Percentiles rank a stretch among this genome's conserved stretches.
phyloP scores from a whole-genome alignment of 495 filamentous ascomycete genomes.

The Penicillium mononematosum region DNA sequence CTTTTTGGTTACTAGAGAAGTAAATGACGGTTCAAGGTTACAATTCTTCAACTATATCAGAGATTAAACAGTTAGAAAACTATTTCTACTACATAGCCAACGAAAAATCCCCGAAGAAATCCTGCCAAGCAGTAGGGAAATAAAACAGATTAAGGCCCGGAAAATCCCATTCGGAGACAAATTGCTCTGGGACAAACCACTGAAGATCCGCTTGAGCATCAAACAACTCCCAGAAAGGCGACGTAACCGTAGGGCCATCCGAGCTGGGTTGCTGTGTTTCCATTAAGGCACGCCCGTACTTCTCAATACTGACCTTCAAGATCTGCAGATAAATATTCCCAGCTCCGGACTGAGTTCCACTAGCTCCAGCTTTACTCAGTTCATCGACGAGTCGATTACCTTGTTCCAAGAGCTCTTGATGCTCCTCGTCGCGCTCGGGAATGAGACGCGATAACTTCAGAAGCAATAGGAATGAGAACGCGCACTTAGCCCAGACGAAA shows the following conservation, averaged over 20 bases:
- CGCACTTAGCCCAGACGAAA: slow-evolving; percentile 57
- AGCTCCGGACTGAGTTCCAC: slow-evolving; percentile 25
- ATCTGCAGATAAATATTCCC: slow-evolving; percentile 47
- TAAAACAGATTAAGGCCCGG: slow-evolving; percentile 52
- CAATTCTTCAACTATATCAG: slow-evolving; percentile 4
- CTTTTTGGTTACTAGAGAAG: slow-evolving; percentile 16
- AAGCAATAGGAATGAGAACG: slow-evolving; percentile 52
- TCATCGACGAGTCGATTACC: slow-evolving; percentile 45
- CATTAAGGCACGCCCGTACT: slow-evolving; percentile 43
- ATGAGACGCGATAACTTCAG: slow-evolving; percentile 51
- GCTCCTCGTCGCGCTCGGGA: slow-evolving; percentile 40
- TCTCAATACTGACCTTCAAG: slow-evolving; percentile 46
- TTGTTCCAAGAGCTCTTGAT: slow-evolving; percentile 42
- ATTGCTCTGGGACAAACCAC: slow-evolving; percentile 52
- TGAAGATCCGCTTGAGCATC: slow-evolving; percentile 51
- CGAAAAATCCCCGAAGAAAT: slow-evolving; percentile 45
- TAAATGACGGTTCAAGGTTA: slow-evolving; percentile 13
- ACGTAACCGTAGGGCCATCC: slow-evolving; percentile 20
- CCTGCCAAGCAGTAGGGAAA: slow-evolving; percentile 48
- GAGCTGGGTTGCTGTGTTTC: slow-evolving; percentile 29
- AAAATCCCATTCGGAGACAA: slow-evolving; percentile 56
- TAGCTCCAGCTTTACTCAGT: slow-evolving; percentile 36
- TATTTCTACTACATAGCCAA: slow-evolving; percentile 24
- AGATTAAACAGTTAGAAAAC: background rate
- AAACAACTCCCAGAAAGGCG: slow-evolving; percentile 41